phyloP scores from a whole-genome alignment of 768 basidiomycete species.

The Leccinum incarnatum region DNA sequence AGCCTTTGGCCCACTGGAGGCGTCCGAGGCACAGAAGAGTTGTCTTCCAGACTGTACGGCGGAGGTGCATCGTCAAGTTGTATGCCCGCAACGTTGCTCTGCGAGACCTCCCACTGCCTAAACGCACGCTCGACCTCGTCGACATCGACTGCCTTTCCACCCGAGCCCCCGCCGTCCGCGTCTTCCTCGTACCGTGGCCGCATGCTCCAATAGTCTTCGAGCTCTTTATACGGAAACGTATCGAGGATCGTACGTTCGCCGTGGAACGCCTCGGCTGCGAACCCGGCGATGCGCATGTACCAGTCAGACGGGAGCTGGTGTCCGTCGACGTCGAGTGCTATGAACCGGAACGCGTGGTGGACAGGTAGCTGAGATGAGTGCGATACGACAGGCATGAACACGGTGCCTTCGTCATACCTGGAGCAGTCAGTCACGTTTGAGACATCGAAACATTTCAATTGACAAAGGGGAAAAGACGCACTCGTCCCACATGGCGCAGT shows the following conservation, averaged over 20 bases:
- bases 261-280: slow-evolving; percentile 65
- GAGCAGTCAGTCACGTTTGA: not conserved
- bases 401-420: slow-evolving; percentile 85
- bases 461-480: slow-evolving; percentile 21
- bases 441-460: not conserved
- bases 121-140: slow-evolving; percentile 31
- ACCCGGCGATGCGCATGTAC: slow-evolving; percentile 80
- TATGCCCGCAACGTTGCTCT: slow-evolving; percentile 19
- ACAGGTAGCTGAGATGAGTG: slow-evolving; percentile 58
- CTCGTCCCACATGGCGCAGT: slow-evolving; percentile 92
- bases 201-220: slow-evolving; percentile 72
- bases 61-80: slow-evolving; percentile 54
- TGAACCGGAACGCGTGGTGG: slow-evolving; percentile 54
- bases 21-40: not conserved
- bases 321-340: slow-evolving; percentile 78
- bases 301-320: slow-evolving; percentile 78
- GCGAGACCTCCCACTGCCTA: slow-evolving; percentile 41
- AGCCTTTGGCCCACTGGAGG: not conserved
- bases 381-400: slow-evolving; percentile 70
- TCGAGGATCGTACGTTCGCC: slow-evolving; percentile 62
- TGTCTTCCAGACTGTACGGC: slow-evolving; percentile 59
- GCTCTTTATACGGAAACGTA: slow-evolving; percentile 64
- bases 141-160: slow-evolving; percentile 23
- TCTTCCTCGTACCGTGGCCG: slow-evolving; percentile 53
- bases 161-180: slow-evolving; percentile 1